A percentile compares a stretch with the other conserved stretches of the same genome.
Conservation (phyloP, 2,329 filamentous ascomycete genomes). For the Trichoderma koningii region DNA sequence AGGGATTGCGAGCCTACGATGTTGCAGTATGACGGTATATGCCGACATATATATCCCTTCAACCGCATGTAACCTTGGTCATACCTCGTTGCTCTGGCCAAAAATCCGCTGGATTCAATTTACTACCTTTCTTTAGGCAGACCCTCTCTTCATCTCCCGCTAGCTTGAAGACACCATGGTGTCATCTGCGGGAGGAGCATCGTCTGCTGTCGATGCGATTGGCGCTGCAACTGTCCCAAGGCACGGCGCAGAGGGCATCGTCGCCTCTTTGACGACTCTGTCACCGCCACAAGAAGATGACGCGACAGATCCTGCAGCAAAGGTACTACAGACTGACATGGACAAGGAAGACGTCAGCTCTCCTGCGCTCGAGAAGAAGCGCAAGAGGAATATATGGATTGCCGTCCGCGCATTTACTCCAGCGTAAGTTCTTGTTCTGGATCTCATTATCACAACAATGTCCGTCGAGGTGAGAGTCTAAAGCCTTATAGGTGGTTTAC, state of each 20-base stretch:
- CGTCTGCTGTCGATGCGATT: not conserved
- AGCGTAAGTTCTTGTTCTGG: not conserved
- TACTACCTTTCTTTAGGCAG: not conserved
- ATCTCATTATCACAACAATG: not conserved
- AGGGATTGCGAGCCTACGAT: not conserved
- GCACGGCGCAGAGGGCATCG: not conserved
- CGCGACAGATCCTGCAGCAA: not conserved
- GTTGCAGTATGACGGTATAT: not conserved
- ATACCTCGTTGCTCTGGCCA: not conserved
- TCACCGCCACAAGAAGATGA: not conserved
- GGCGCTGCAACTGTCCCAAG: not conserved
- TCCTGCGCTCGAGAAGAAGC: not conserved
- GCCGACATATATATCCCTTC: not conserved
- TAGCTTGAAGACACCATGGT: not conserved
- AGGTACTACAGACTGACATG: not conserved
- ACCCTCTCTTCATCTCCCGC: not conserved
- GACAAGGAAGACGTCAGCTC: not conserved
- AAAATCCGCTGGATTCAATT: too few species aligned
- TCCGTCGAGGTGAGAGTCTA: not conserved
- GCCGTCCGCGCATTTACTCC: slow-evolving; percentile 6
- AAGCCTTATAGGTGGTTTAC: not conserved
- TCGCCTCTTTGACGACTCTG: not conserved
- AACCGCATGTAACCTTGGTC: not conserved
- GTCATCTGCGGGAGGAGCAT: not conserved
- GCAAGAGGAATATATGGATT: slow-evolving; percentile 6